A percentile compares a stretch with the other conserved stretches of the same genome.
Evolutionary conservation across 805 yeast genomes (phyloP).

Genomic region (Suhomyces pyralidae): DNA sequence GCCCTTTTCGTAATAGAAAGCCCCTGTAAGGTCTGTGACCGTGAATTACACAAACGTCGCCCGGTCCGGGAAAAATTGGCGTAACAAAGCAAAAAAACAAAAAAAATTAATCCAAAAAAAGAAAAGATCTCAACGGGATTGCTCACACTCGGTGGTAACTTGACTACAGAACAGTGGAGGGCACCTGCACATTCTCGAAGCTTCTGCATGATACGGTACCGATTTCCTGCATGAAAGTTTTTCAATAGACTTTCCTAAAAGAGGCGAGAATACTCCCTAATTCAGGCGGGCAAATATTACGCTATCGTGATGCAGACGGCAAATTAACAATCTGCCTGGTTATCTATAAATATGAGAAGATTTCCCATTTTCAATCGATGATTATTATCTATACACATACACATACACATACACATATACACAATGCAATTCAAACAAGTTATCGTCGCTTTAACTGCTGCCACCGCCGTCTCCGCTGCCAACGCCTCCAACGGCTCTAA

Average conservation of each 20-base stretch:
- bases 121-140: not conserved
- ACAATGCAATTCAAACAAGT: slow-evolving; percentile 72
- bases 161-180: not conserved
- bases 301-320: slow-evolving; percentile 3
- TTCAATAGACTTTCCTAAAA: slow-evolving; percentile 5
- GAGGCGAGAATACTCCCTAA: slow-evolving; percentile 4
- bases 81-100: not conserved
- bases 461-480: slow-evolving; percentile 66
- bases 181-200: not conserved
- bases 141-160: not conserved
- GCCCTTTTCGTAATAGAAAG: not conserved
- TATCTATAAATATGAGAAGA: slow-evolving; percentile 11
- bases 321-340: not conserved
- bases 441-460: slow-evolving; percentile 67
- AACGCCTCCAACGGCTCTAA: slow-evolving; percentile 38
- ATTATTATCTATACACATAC: not conserved
- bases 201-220: not conserved
- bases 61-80: not conserved
- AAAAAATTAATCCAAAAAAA: not conserved
- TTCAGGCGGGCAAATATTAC: slow-evolving; percentile 4
- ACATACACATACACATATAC: not conserved
- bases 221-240: slow-evolving; percentile 1
- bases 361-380: not conserved
- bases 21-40: not conserved
- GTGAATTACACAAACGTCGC: not conserved